Percentiles rank a stretch among this genome's conserved stretches.
Evolutionary conservation across 2,329 filamentous ascomycete species (phyloP).

Genomic region (Fusarium sp.): DNA sequence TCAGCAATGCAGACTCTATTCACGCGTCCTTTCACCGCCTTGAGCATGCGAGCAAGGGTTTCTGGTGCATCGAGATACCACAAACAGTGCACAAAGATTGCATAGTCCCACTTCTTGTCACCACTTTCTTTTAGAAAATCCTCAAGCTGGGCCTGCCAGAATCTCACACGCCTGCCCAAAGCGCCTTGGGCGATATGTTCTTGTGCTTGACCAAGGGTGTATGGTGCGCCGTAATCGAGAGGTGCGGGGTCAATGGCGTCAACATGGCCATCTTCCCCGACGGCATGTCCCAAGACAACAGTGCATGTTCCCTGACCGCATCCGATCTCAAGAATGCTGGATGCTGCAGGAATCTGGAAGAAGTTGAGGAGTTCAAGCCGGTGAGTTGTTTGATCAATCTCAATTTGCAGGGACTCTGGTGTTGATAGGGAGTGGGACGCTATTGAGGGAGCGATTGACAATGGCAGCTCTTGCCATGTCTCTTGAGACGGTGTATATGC

Average conservation of each 20-base stretch:
- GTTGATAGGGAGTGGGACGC: background rate
- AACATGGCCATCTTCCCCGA: background rate
- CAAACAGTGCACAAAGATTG: constrained; percentile 1
- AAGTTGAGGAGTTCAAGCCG: background rate
- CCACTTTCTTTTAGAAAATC: background rate
- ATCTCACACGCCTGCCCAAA: background rate
- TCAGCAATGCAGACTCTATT: background rate
- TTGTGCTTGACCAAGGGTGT: constrained; percentile 11
- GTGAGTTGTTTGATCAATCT: constrained; percentile 9
- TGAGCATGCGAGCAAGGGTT: background rate
- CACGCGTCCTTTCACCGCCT: background rate
- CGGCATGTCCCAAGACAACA: background rate
- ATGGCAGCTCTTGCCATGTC: background rate
- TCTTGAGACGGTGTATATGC: background rate
- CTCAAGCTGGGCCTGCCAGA: background rate
- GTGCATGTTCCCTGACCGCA: constrained; percentile 18
- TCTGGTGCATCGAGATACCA: constrained; percentile 4
- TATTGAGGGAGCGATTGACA: background rate
- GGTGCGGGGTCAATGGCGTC: constrained; percentile 16
- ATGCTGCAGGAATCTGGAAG: background rate
- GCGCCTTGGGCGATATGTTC: background rate
- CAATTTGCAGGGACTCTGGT: background rate
- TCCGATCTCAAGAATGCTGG: background rate
- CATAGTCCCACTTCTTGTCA: background rate
- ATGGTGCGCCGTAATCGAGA: constrained; percentile 13